Evolutionary conservation across 1,284 basidiomycete species (phyloP).

Genomic region (Trichosporon ovoides): DNA sequence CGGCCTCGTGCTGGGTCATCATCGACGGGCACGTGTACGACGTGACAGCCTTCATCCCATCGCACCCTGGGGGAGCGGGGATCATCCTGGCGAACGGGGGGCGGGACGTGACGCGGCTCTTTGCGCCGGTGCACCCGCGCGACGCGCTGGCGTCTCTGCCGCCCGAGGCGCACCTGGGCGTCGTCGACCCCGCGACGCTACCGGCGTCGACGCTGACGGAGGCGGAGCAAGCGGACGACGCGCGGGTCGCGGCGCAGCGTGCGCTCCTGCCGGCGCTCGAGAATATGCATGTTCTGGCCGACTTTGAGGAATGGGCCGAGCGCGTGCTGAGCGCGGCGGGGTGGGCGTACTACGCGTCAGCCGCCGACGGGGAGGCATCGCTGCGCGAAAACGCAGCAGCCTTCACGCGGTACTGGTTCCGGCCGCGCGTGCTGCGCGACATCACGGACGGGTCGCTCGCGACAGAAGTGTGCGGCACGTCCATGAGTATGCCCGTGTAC

Average conservation of each 20-base stretch:
- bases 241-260: conserved; percentile 60
- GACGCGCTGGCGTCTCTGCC: conserved; percentile 48
- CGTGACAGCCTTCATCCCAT: conserved; percentile 72
- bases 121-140: conserved; percentile 51
- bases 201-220: conserved; percentile 54
- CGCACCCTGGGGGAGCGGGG: conserved; percentile 56
- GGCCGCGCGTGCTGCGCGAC: conserved; percentile 48
- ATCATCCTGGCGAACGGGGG: conserved; percentile 56
- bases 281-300: conserved; percentile 64
- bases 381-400: conserved; percentile 52
- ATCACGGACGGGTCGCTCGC: conserved; percentile 30
- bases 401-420: conserved; percentile 55
- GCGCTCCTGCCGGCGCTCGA: conserved; percentile 60
- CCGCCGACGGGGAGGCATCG: conserved; percentile 53
- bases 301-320: conserved; percentile 57
- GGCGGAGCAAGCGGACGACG: conserved; percentile 56
- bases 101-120: conserved; percentile 56
- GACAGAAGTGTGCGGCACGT: conserved; percentile 64
- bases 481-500: conserved; percentile 71
- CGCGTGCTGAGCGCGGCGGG: conserved; percentile 51
- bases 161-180: conserved; percentile 63
- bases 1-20: conserved; percentile 72
- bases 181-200: conserved; percentile 57
- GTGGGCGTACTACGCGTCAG: conserved; percentile 56
- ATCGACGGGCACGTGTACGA: conserved; percentile 53